Conservation (phyloP, 345 rosid species). For the Luvunga scandens region DNA sequence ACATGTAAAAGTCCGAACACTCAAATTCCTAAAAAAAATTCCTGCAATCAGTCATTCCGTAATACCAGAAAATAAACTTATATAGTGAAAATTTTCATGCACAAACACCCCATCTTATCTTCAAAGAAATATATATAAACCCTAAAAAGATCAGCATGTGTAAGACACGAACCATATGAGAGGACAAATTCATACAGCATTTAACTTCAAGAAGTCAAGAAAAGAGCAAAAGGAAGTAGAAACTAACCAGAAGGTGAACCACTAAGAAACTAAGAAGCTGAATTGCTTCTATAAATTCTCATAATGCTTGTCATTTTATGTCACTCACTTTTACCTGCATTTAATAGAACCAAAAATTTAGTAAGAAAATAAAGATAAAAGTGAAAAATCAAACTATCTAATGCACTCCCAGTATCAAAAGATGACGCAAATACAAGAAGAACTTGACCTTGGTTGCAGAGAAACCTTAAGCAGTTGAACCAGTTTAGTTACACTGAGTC, state of each 20-base stretch:
- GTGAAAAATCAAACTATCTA: background rate
- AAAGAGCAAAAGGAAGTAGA: background rate
- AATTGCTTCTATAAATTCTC: constrained; percentile 15
- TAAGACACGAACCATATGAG: background rate
- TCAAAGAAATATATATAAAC: background rate
- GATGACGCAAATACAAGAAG: background rate
- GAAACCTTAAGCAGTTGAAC: constrained; percentile 9
- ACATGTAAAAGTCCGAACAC: background rate
- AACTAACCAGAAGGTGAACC: constrained; percentile 26
- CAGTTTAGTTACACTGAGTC: too few relatives aligned
- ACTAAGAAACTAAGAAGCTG: constrained; percentile 12
- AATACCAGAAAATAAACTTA: background rate
- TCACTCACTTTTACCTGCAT: constrained; percentile 27
- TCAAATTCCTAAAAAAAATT: background rate
- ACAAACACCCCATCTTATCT: background rate
- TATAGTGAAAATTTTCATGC: background rate
- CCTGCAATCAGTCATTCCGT: background rate
- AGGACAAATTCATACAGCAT: background rate
- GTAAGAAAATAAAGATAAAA: background rate
- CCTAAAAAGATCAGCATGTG: background rate
- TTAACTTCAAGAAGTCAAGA: background rate
- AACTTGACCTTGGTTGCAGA: constrained; percentile 22
- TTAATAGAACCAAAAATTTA: constrained; percentile 11
- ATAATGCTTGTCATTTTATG: background rate
- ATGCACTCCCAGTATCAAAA: background rate